Percentiles rank a stretch among this genome's conserved stretches.
Evolutionary conservation across 1,139 yeast species (phyloP).

Genomic region (Hansenula lynferdii): DNA sequence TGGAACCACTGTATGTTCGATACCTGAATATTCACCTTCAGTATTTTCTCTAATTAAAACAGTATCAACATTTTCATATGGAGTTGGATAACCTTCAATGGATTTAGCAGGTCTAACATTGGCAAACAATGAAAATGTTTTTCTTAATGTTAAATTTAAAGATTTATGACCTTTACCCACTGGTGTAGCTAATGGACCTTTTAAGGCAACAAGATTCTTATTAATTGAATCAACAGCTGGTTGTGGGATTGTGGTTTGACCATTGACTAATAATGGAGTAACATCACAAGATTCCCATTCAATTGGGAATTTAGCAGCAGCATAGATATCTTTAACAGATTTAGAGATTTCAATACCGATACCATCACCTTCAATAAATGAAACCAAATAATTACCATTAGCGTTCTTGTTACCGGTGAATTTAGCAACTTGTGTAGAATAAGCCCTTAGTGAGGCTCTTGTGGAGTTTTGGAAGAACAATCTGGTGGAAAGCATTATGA

Average conservation of each 20-base stretch:
- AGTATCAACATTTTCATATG: conserved; percentile 90
- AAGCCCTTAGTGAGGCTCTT: conserved; percentile 18
- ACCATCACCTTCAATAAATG: conserved; percentile 98
- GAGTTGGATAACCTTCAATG: conserved; percentile 89
- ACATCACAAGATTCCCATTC: conserved; percentile 98
- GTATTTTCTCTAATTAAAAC: conserved; percentile 98
- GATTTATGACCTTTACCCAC: conserved; percentile 99
- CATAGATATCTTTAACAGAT: conserved; percentile 86
- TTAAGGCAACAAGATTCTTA: conserved; percentile 89
- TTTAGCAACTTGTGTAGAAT: conserved; percentile 49
- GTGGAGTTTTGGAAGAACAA: background rate
- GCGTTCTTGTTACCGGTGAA: conserved; percentile 53
- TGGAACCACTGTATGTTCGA: conserved; percentile 96
- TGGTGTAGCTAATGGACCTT: conserved; percentile 97
- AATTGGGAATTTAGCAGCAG: conserved; percentile 92
- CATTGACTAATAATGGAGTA: conserved; percentile 86
- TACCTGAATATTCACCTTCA: conserved; percentile 99
- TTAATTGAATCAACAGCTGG: conserved; percentile 90
- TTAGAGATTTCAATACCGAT: conserved; percentile 94
- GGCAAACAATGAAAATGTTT: conserved; percentile 94
- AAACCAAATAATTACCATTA: conserved; percentile 82
- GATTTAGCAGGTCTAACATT: conserved; percentile 97
- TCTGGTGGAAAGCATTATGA: conserved; percentile 2
- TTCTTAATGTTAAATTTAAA: conserved; percentile 93
- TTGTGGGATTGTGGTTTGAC: conserved; percentile 91